Percentiles rank a stretch among this genome's conserved stretches.
These are phyloP conservation scores for Calonectria pauciramosa DNA, from an alignment of 2,329 filamentous ascomycete species.

Conservation along the genomic window DNA sequence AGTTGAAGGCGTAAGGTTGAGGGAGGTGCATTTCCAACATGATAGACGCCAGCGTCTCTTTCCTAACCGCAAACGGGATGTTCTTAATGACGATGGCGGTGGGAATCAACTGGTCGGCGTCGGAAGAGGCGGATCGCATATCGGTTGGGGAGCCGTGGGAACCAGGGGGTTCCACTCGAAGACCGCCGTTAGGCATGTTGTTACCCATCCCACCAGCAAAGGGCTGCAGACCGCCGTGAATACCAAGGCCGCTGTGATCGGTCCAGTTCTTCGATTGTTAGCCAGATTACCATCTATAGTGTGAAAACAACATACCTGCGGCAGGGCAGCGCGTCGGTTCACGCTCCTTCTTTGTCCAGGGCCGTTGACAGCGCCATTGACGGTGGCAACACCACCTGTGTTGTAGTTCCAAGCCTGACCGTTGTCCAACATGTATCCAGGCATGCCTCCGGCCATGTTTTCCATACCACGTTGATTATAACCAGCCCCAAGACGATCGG, in stretches of 20 bases:
- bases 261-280: conserved; percentile 62
- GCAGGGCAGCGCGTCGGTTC: conserved; percentile 73
- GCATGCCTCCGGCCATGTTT: conserved; percentile 58
- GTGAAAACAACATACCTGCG: conserved; percentile 72
- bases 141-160: conserved; percentile 56
- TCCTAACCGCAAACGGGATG: conserved; percentile 98
- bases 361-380: conserved; percentile 75
- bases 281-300: neutral
- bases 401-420: conserved; percentile 85
- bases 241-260: conserved; percentile 60
- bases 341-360: conserved; percentile 69
- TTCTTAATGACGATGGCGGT: conserved; percentile 99
- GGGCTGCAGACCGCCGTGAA: conserved; percentile 55
- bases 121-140: conserved; percentile 59
- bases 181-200: conserved; percentile 55
- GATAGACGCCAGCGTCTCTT: conserved; percentile 91
- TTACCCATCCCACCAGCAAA: conserved; percentile 53
- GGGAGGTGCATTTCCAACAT: conserved; percentile 97
- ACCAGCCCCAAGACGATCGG: conserved; percentile 75
- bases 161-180: conserved; percentile 59
- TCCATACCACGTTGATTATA: conserved; percentile 72
- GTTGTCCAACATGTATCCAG: conserved; percentile 72
- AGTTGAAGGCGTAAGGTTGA: conserved; percentile 98
- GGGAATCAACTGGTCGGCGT: conserved; percentile 91
- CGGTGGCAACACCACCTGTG: conserved; percentile 74